Percentiles rank a stretch among this genome's conserved stretches.
Evolutionary conservation across 768 basidiomycete genomes (phyloP).

Genomic region (Tricholoma sp.): DNA sequence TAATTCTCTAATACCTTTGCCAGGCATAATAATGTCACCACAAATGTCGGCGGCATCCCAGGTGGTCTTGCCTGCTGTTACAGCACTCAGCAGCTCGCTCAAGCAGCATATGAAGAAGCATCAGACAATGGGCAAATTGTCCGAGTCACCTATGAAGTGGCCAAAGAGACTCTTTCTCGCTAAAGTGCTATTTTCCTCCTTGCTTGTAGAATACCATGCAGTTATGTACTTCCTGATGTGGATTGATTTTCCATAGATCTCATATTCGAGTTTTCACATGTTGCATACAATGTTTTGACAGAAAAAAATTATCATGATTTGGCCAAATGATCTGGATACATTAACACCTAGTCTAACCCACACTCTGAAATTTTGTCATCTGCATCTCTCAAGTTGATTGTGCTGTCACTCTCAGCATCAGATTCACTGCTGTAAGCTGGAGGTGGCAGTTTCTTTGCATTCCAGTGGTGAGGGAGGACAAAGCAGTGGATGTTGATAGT

Average conservation of each 20-base stretch:
- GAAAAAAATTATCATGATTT: not conserved
- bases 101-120: not conserved
- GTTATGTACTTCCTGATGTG: not conserved
- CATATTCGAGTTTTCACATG: not conserved
- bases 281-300: not conserved
- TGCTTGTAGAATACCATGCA: not conserved
- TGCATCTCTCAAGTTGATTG: not conserved
- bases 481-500: not conserved
- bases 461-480: not conserved
- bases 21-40: not conserved
- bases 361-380: not conserved
- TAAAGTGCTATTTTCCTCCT: not conserved
- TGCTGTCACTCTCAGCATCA: not conserved
- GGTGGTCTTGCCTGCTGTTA: not conserved
- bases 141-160: not conserved
- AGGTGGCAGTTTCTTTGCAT: not conserved
- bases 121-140: not conserved
- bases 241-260: not conserved
- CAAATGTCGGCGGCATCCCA: not conserved
- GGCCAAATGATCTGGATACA: not conserved
- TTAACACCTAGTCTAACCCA: not conserved
- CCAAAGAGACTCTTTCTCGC: not conserved
- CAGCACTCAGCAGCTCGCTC: not conserved
- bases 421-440: not conserved
- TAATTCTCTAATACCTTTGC: not conserved